These are phyloP conservation scores for Neltuma alba DNA, from an alignment of 306 rosid species.

Conservation along the genomic window DNA sequence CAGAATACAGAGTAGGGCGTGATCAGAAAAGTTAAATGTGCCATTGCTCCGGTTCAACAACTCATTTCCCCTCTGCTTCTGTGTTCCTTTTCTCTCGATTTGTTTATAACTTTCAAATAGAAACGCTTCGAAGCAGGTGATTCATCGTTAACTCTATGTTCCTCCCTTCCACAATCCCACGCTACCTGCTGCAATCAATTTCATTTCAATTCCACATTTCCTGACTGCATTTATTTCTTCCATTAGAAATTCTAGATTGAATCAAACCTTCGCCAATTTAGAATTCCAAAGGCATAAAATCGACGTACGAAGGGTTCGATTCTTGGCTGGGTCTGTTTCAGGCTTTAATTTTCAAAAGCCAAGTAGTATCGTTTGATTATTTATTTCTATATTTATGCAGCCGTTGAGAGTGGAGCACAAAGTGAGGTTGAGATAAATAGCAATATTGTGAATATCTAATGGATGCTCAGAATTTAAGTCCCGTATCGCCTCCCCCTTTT, in stretches of 20 bases:
- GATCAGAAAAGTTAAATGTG: neutral
- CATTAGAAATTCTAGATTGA: neutral
- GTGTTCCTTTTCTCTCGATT: neutral
- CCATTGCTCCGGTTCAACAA: neutral
- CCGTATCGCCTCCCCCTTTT: constrained; percentile 50
- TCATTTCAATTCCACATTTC: neutral
- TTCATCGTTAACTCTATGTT: neutral
- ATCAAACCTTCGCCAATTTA: neutral
- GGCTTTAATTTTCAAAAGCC: neutral
- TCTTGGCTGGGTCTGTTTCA: neutral
- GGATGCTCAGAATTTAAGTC: constrained; percentile 38
- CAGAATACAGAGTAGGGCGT: neutral
- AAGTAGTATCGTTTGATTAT: neutral
- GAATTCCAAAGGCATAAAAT: neutral
- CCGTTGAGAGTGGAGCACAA: constrained; percentile 22
- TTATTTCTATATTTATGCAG: constrained; percentile 35
- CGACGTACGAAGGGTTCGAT: neutral
- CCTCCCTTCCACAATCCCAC: neutral
- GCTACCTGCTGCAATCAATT: neutral
- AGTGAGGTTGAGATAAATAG: constrained; percentile 38
- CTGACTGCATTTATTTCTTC: neutral
- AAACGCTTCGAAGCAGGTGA: neutral
- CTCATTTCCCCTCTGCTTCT: neutral
- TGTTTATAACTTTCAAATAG: neutral
- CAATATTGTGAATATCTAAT: constrained; percentile 26